phyloP scores from a whole-genome alignment of 2,329 filamentous ascomycete genomes.

The Parastagonospora nodorum region DNA sequence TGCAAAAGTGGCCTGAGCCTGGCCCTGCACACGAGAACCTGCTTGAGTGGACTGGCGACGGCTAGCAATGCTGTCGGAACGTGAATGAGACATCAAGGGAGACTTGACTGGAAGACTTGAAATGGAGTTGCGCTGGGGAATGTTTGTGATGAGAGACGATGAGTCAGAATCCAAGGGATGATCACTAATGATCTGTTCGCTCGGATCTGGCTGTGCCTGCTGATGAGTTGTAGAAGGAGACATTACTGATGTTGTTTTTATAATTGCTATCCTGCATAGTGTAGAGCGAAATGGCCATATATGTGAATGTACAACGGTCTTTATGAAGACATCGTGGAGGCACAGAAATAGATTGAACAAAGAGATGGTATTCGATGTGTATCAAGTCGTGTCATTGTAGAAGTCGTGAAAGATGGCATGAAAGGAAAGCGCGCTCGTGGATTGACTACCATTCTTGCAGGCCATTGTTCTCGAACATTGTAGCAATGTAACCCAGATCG shows the following conservation, averaged over 20 bases:
- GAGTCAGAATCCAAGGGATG: not conserved
- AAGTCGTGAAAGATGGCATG: slow-evolving; percentile 12
- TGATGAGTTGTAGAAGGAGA: not conserved
- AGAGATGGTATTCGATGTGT: slow-evolving; percentile 10
- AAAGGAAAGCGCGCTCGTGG: slow-evolving; percentile 12
- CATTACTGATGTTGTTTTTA: slow-evolving; percentile 8
- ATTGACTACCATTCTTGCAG: slow-evolving; percentile 16
- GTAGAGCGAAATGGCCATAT: slow-evolving; percentile 16
- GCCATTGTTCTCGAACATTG: slow-evolving; percentile 4
- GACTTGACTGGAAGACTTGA: not conserved
- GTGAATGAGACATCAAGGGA: slow-evolving; percentile 4
- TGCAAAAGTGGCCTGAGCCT: slow-evolving; percentile 1
- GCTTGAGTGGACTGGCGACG: slow-evolving; percentile 4
- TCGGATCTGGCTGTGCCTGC: not conserved
- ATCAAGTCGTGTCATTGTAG: slow-evolving; percentile 17
- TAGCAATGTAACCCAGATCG: not conserved
- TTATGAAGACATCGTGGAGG: slow-evolving; percentile 13
- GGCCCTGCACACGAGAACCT: slow-evolving; percentile 9
- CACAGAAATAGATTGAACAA: slow-evolving; percentile 23
- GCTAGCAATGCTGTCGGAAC: not conserved
- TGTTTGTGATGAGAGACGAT: not conserved
- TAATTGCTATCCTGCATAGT: slow-evolving; percentile 5
- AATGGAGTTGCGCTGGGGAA: not conserved
- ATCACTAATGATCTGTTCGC: not conserved
- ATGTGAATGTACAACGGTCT: slow-evolving; percentile 21